Evolutionary conservation across 306 rosid genomes (phyloP).

Genomic region (Castanopsis chinensis): DNA sequence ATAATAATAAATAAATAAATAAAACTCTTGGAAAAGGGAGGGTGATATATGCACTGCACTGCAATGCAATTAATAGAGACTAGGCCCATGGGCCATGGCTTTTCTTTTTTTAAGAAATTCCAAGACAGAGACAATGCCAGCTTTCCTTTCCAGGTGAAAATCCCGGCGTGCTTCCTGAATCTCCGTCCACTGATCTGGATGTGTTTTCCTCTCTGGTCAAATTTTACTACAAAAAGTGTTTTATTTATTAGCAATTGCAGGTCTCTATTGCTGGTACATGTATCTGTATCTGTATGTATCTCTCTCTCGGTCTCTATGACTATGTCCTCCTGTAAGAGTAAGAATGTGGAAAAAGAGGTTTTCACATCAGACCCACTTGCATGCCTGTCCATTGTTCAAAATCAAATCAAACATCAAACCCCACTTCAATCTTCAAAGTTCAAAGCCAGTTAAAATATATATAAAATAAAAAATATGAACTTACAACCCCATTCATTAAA

Average conservation of each 20-base stretch:
- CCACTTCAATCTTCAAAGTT: background rate
- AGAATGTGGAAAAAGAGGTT: conserved; percentile 9
- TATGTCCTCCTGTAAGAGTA: background rate
- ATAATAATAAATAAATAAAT: background rate
- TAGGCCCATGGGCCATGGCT: conserved; percentile 6
- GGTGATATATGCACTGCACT: no score
- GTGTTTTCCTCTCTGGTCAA: conserved; percentile 11
- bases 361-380: conserved; percentile 34
- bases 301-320: no score
- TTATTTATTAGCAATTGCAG: background rate
- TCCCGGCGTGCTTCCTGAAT: conserved; percentile 23
- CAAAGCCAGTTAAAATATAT: no score
- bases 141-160: conserved; percentile 17
- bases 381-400: conserved; percentile 10
- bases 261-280: background rate
- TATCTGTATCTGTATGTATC: no score
- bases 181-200: conserved; percentile 8
- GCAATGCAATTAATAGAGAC: background rate
- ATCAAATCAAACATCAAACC: background rate
- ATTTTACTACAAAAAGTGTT: background rate
- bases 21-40: conserved; percentile 6
- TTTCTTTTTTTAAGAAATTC: conserved; percentile 1
- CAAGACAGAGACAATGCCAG: conserved; percentile 16
- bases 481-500: no score
- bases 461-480: no score